Evolutionary conservation across 495 filamentous ascomycete species (phyloP).

Genomic region (Copromyces sp.): DNA sequence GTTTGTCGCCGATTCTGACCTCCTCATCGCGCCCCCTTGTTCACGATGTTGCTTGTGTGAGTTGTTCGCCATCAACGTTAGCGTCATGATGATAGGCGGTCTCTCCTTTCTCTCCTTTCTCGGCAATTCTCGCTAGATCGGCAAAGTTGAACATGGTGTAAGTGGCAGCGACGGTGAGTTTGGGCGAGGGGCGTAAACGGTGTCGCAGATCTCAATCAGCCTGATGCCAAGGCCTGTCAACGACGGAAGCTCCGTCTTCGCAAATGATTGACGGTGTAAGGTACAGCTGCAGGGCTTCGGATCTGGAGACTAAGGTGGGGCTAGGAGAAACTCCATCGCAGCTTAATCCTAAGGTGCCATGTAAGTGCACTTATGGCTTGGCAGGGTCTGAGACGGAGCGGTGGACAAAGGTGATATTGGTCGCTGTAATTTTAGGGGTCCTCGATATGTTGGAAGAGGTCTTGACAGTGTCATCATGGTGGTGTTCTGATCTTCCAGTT

Average conservation of each 20-base stretch:
- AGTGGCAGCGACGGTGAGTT: neutral
- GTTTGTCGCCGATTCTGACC: neutral
- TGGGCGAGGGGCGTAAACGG: neutral
- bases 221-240: neutral
- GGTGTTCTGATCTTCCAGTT: neutral
- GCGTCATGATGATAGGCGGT: neutral
- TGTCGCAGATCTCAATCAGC: neutral
- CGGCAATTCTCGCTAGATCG: neutral
- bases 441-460: neutral
- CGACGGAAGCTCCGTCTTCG: neutral
- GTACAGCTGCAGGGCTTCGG: neutral
- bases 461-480: neutral
- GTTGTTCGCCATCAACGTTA: neutral
- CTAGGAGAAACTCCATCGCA: neutral
- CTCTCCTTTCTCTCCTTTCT: neutral
- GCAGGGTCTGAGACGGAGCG: neutral
- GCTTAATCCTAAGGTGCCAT: neutral
- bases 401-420: neutral
- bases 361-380: neutral
- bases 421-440: neutral
- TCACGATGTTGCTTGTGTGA: neutral
- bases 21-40: neutral
- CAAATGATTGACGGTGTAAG: neutral
- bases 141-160: neutral
- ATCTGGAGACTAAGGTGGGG: neutral